Evolutionary conservation across 495 filamentous ascomycete species (phyloP).

Genomic region (Cetradonia linearis): DNA sequence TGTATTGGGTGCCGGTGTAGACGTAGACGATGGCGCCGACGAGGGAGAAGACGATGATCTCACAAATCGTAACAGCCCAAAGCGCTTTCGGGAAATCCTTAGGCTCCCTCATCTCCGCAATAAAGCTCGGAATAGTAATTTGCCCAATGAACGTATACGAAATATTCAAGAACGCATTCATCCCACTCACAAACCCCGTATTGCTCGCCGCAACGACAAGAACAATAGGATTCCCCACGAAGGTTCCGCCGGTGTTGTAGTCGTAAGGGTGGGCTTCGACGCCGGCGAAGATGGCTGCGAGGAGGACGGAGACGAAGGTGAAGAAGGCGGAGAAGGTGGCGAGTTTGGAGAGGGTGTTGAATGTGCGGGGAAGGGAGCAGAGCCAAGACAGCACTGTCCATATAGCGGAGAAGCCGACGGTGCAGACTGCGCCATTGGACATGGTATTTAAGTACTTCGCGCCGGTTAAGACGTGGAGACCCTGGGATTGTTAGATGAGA

Average conservation of each 20-base stretch:
- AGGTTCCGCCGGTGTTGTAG: slow-evolving; percentile 38
- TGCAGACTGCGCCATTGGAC: slow-evolving; percentile 52
- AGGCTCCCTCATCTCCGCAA: slow-evolving; percentile 83
- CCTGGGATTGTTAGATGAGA: slow-evolving; percentile 34
- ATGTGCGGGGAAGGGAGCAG: slow-evolving; percentile 73
- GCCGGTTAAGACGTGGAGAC: slow-evolving; percentile 67
- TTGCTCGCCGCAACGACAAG: slow-evolving; percentile 52
- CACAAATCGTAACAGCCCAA: slow-evolving; percentile 75
- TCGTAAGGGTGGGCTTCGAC: slow-evolving; percentile 57
- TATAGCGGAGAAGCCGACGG: slow-evolving; percentile 62
- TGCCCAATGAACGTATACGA: slow-evolving; percentile 89
- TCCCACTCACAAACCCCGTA: slow-evolving; percentile 68
- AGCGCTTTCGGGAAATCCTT: slow-evolving; percentile 82
- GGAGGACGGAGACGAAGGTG: slow-evolving; percentile 74
- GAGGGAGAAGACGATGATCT: slow-evolving; percentile 69
- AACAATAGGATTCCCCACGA: slow-evolving; percentile 48
- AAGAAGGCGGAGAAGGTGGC: slow-evolving; percentile 68
- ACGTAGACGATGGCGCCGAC: slow-evolving; percentile 68
- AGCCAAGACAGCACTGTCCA: slow-evolving; percentile 60
- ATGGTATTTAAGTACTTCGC: slow-evolving; percentile 82
- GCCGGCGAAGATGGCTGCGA: slow-evolving; percentile 68
- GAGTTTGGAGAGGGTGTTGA: slow-evolving; percentile 62
- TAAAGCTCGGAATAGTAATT: slow-evolving; percentile 83
- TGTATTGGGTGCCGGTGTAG: slow-evolving; percentile 78
- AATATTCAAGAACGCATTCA: slow-evolving; percentile 83